These are phyloP conservation scores for Vigna radiata DNA, from an alignment of 306 rosid species.

Conservation along the genomic window DNA sequence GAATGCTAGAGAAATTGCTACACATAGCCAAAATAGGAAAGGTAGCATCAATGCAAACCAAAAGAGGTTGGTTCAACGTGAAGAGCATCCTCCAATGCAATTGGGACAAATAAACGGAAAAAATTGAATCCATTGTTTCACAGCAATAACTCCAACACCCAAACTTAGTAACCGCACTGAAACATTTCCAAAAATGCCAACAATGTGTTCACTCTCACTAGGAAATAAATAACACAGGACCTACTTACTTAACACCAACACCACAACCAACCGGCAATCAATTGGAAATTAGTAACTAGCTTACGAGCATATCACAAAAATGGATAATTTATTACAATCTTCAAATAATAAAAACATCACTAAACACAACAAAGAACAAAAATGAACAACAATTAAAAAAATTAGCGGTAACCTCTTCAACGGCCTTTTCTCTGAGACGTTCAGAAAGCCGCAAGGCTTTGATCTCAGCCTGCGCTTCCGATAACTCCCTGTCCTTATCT, in stretches of 20 bases:
- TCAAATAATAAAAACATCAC: background rate
- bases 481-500: constrained; percentile 96
- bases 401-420: constrained; percentile 73
- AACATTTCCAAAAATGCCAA: constrained; percentile 5
- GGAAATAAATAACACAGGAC: constrained; percentile 12
- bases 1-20: constrained; percentile 15
- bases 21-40: background rate
- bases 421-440: constrained; percentile 93
- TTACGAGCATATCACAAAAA: background rate
- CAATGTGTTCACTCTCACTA: background rate
- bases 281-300: background rate
- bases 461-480: constrained; percentile 97
- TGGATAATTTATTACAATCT: constrained; percentile 3
- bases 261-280: constrained; percentile 5
- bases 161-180: constrained; percentile 4
- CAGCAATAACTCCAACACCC: constrained; percentile 6
- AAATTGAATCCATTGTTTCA: constrained; percentile 1
- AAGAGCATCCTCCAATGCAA: constrained; percentile 13
- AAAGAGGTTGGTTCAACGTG: background rate
- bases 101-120: background rate
- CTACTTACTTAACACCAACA: background rate
- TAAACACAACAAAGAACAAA: constrained; percentile 1
- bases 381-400: constrained; percentile 30
- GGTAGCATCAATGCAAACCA: constrained; percentile 1
- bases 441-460: constrained; percentile 88